Conservation (phyloP, 2,329 filamentous ascomycete species). For the Polychaeton citri region DNA sequence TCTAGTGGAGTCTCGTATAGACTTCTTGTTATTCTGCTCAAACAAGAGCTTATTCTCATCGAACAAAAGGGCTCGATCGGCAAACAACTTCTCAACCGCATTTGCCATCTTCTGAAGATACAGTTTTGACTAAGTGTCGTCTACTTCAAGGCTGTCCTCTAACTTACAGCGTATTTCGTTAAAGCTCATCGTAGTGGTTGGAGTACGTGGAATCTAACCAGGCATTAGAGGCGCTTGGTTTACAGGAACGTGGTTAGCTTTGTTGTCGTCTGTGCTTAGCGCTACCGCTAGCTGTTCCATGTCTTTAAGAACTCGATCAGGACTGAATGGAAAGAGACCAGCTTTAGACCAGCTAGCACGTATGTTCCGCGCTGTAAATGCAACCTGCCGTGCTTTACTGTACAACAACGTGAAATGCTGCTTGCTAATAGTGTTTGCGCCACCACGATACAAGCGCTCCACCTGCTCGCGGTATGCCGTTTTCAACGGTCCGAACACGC, state of each 20-base stretch:
- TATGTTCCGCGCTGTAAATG: constrained; percentile 16
- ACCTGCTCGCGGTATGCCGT: constrained; percentile 7
- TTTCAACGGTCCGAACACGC: constrained; percentile 6
- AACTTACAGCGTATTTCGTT: constrained; percentile 11
- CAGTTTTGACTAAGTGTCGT: constrained; percentile 8
- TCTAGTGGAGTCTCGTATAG: constrained; percentile 1
- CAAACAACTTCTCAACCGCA: constrained; percentile 14
- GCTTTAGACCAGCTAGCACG: constrained; percentile 12
- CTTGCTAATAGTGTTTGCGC: constrained; percentile 4
- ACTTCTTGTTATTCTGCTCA: constrained; percentile 3
- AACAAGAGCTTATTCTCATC: constrained; percentile 3
- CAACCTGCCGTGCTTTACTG: constrained; percentile 11
- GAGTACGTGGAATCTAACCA: too few relatives aligned
- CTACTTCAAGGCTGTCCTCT: constrained; percentile 12
- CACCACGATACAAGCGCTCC: constrained; percentile 4
- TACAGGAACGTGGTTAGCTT: not conserved
- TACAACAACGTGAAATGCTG: constrained; percentile 11
- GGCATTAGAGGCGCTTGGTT: constrained; percentile 8
- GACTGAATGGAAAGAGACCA: constrained; percentile 17
- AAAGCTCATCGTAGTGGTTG: constrained; percentile 10
- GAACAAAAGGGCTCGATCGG: constrained; percentile 2
- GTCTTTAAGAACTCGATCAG: not conserved
- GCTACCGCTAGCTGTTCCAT: not conserved
- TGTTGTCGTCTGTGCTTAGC: not conserved
- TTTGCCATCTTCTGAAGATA: constrained; percentile 11